phyloP scores from a whole-genome alignment of 768 basidiomycete genomes.

The Collybia mongolica region DNA sequence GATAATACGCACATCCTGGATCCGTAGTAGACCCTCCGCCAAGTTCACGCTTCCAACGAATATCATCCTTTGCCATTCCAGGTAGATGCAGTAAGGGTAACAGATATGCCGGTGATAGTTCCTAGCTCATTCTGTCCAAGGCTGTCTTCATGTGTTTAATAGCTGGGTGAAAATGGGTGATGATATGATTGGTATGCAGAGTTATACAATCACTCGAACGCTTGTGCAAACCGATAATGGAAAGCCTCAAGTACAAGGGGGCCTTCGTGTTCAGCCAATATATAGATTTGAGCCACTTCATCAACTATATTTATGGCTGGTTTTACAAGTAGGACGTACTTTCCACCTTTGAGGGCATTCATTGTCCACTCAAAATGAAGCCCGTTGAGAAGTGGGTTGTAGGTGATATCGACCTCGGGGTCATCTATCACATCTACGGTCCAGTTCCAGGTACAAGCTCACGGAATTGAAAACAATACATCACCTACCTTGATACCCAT shows the following conservation, averaged over 20 bases:
- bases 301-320: constrained; percentile 48
- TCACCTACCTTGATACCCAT: constrained; percentile 47
- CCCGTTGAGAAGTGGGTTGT: constrained; percentile 54
- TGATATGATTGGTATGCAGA: constrained; percentile 9
- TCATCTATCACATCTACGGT: constrained; percentile 42
- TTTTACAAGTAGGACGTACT: constrained; percentile 66
- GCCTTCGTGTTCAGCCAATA: constrained; percentile 41
- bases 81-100: constrained; percentile 31
- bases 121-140: constrained; percentile 56
- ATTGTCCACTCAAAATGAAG: constrained; percentile 68
- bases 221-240: constrained; percentile 39
- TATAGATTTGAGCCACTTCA: constrained; percentile 50
- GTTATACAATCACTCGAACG: not conserved
- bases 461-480: too few species aligned
- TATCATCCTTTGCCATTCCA: constrained; percentile 29
- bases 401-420: constrained; percentile 43
- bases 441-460: not conserved
- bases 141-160: constrained; percentile 52
- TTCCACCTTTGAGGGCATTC: constrained; percentile 59
- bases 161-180: constrained; percentile 58
- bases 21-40: constrained; percentile 68
- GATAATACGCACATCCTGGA: constrained; percentile 41
- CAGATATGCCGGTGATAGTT: constrained; percentile 38
- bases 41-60: constrained; percentile 49
- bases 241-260: constrained; percentile 58